Conservation (phyloP, 2,329 filamentous ascomycete species). For the Epicoccum sorghinum region DNA sequence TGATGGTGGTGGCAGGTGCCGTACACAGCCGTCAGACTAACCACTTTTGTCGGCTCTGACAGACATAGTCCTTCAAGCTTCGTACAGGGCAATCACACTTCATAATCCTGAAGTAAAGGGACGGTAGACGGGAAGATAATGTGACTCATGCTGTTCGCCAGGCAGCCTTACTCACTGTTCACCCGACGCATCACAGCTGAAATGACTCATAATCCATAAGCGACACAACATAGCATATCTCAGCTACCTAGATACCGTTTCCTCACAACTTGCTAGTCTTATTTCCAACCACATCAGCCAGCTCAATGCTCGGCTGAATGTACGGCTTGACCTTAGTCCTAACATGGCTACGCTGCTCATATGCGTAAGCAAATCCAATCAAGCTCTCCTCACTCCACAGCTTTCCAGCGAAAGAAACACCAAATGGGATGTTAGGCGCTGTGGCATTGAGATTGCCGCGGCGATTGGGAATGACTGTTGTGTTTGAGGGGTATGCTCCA, state of each 20-base stretch:
- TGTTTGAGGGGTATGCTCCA: conserved; percentile 60
- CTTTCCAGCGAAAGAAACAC: conserved; percentile 66
- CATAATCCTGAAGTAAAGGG: neutral
- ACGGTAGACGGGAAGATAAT: neutral
- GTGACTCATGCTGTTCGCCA: neutral
- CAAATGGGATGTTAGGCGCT: conserved; percentile 65
- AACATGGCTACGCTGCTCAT: conserved; percentile 65
- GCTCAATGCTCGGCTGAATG: conserved; percentile 56
- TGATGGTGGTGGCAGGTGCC: neutral
- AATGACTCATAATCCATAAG: neutral
- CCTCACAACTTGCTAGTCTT: conserved; percentile 1
- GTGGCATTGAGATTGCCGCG: conserved; percentile 59
- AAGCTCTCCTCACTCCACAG: conserved; percentile 67
- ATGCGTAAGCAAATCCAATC: conserved; percentile 71
- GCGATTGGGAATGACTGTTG: conserved; percentile 52
- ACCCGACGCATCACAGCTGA: neutral
- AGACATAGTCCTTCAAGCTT: neutral
- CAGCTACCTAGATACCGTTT: neutral
- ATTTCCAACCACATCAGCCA: conserved; percentile 50
- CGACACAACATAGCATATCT: neutral
- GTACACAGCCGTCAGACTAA: neutral
- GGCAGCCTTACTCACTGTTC: neutral
- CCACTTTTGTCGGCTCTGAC: neutral
- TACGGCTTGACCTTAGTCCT: conserved; percentile 57
- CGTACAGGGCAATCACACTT: neutral